These are phyloP conservation scores for Chlorencoelia australis DNA, from an alignment of 2,329 filamentous ascomycete species.

Conservation along the genomic window DNA sequence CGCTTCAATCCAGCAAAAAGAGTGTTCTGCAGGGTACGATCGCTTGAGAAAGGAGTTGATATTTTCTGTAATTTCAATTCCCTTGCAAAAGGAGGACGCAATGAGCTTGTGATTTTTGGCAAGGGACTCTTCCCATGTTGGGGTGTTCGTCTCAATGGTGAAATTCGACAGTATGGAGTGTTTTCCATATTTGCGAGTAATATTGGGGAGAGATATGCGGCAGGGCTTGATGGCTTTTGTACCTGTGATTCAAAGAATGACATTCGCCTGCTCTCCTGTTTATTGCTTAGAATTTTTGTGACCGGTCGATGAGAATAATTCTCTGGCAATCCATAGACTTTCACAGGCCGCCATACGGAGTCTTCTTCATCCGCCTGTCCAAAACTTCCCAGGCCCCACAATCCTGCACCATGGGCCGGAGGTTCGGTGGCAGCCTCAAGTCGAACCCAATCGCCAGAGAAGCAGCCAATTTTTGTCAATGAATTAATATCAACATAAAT, in stretches of 20 bases:
- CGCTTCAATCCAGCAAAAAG: conserved; percentile 79
- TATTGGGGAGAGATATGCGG: conserved; percentile 72
- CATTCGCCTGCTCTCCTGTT: conserved; percentile 39
- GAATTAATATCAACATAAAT: conserved; percentile 85
- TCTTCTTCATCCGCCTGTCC: conserved; percentile 49
- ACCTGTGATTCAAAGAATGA: conserved; percentile 63
- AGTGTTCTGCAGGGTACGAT: conserved; percentile 74
- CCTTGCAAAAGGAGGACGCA: conserved; percentile 48
- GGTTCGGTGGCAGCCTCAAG: conserved; percentile 71
- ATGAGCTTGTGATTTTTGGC: conserved; percentile 45
- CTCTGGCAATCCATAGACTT: conserved; percentile 82
- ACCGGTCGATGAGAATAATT: conserved; percentile 52
- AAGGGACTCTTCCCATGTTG: conserved; percentile 42
- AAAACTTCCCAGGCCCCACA: conserved; percentile 59
- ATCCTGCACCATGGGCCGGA: conserved; percentile 53
- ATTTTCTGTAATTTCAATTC: conserved; percentile 86
- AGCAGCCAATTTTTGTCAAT: conserved; percentile 83
- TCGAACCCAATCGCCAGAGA: conserved; percentile 94
- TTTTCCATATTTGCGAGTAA: conserved; percentile 77
- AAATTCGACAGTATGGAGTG: conserved; percentile 68
- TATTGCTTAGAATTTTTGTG: conserved; percentile 48
- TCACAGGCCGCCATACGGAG: conserved; percentile 67
- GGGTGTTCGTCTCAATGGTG: conserved; percentile 48
- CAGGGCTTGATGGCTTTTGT: conserved; percentile 45
- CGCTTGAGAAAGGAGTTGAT: conserved; percentile 78